Evolutionary conservation across 2,329 filamentous ascomycete genomes (phyloP), one percentile per base, ranked within the genome.

Genomic region (Phoma herbarum): DNA sequence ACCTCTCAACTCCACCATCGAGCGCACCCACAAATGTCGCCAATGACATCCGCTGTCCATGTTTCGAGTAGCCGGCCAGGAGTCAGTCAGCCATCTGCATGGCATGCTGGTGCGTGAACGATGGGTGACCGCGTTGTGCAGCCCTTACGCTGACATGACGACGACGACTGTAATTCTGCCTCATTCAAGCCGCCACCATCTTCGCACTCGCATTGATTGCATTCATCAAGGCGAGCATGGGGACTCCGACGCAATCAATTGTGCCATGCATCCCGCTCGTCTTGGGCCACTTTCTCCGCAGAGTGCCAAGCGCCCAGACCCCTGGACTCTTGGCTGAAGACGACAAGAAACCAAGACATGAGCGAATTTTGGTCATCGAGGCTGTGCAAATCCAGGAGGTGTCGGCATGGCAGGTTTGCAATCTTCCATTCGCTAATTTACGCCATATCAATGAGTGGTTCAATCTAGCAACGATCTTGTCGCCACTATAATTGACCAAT

Each of bases 191-290:
- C 11, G 12, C 16, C 20, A n/a, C 10, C 46, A 22, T 44, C 18
- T 20, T 47, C 33, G n/a, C 16, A 25, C 9, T 26, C 22, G 12
- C 1, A 23, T 43, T 44, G 22, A 41, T 26, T 47, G 41, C 46
- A 12, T 35, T 11, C 9, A 47, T 48, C 47, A 41, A 35, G 18
- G 23, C 33, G 44, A 54, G 35, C 52, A 55, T 47, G 51, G 35
- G 42, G 35, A 52, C 28, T 46, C 46, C 42, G 42, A 55, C n/a
- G 23, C 39, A 49, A 41, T n/a, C n/a, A n/a, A n/a, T n/a, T 39
- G 55, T 51, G 51, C 57, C 57, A 55, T 59, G 57, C 8, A 59
- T 59, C 57, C 57, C 57, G 57, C 57, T 59, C 57, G 47, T 54
- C 50, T 50, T 59, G 51, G 26, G 50, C 57, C 41, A 35, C 42